Percentiles rank a stretch among this genome's conserved stretches.
Conservation (phyloP, 306 rosid genomes). For the Abrus precatorius region DNA sequence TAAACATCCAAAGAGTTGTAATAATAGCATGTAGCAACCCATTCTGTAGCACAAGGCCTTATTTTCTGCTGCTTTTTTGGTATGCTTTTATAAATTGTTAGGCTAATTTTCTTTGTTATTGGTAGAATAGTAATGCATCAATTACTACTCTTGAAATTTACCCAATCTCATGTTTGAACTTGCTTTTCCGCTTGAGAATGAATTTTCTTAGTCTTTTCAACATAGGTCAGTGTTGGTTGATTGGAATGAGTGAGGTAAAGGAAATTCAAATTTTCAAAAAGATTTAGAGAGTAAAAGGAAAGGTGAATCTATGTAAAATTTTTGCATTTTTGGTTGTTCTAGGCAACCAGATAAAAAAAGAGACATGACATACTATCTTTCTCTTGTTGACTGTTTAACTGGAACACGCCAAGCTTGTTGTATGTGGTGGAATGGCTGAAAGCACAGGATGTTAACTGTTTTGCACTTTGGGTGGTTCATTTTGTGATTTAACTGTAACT, state of each 20-base stretch:
- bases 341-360: not conserved
- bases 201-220: not conserved
- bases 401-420: not conserved
- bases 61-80: too few species aligned
- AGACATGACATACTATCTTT: not conserved
- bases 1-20: too few species aligned
- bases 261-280: not conserved
- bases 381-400: not conserved
- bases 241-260: conserved; percentile 7
- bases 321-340: not conserved
- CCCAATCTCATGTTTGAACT: not conserved
- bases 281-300: not conserved
- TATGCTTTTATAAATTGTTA: too few species aligned
- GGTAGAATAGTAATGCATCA: too few species aligned
- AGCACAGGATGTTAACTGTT: not conserved
- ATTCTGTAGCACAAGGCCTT: too few species aligned
- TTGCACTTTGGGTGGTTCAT: not conserved
- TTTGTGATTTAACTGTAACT: not conserved
- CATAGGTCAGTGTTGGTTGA: conserved; percentile 9
- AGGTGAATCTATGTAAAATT: not conserved
- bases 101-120: too few species aligned
- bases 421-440: not conserved
- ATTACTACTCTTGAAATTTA: not conserved
- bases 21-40: too few species aligned
- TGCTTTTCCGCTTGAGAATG: not conserved